Evolutionary conservation across 2,329 filamentous ascomycete species (phyloP).

Genomic region (Penicillium frequentans): DNA sequence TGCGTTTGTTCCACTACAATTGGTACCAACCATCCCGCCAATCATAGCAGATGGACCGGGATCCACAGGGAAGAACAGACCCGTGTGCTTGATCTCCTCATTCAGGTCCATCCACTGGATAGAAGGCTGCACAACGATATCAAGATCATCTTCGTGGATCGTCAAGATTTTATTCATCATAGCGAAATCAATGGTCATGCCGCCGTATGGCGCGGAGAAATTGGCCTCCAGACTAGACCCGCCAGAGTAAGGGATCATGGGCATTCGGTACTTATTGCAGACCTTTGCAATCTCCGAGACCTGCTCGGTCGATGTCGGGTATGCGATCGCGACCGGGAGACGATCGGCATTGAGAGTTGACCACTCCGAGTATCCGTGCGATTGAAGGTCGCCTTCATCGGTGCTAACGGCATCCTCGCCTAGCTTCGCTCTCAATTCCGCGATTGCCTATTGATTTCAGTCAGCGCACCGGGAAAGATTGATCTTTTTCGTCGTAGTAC

Average conservation of each 20-base stretch:
- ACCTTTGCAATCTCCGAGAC: constrained; percentile 66
- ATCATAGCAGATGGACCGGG: constrained; percentile 67
- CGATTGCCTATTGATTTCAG: constrained; percentile 50
- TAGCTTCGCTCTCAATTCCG: constrained; percentile 53
- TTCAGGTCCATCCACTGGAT: constrained; percentile 93
- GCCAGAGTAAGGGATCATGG: constrained; percentile 83
- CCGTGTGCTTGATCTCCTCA: constrained; percentile 67
- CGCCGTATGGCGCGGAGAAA: constrained; percentile 82
- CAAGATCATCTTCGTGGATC: constrained; percentile 85
- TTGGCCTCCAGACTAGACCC: constrained; percentile 87
- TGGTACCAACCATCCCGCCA: constrained; percentile 65
- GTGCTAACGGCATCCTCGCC: constrained; percentile 63
- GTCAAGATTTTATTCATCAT: constrained; percentile 81
- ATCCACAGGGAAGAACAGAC: constrained; percentile 88
- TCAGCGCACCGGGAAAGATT: neutral
- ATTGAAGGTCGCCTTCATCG: constrained; percentile 63
- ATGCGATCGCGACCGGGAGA: constrained; percentile 64
- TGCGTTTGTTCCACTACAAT: constrained; percentile 55
- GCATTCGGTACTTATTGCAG: constrained; percentile 76
- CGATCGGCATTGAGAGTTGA: constrained; percentile 65
- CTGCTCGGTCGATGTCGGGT: constrained; percentile 64
- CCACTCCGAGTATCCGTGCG: constrained; percentile 70
- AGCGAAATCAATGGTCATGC: constrained; percentile 85
- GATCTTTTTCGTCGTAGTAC: constrained; percentile 18
- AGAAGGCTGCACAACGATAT: constrained; percentile 86